A percentile compares a stretch with the other conserved stretches of the same genome.
These are phyloP conservation scores for Schizophyllum commune DNA, from an alignment of 1,284 basidiomycete species.

Conservation along the genomic window DNA sequence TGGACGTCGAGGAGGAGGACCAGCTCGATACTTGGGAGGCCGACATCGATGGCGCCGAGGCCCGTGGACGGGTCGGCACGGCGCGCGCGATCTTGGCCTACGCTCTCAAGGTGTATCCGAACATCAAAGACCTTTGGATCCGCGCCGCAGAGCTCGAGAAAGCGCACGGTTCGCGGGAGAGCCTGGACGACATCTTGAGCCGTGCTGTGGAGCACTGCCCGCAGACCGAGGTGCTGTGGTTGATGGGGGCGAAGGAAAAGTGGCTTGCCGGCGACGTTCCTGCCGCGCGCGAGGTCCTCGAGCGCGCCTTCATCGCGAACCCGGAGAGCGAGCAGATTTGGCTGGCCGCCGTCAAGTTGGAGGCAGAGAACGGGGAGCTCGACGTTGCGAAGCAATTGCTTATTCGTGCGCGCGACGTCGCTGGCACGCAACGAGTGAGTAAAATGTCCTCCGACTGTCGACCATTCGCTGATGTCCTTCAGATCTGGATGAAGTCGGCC, in stretches of 20 bases:
- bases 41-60: constrained; percentile 81
- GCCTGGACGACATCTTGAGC: constrained; percentile 76
- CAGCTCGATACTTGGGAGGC: constrained; percentile 84
- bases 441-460: neutral
- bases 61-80: constrained; percentile 71
- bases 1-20: constrained; percentile 95
- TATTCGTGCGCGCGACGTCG: constrained; percentile 81
- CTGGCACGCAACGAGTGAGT: constrained; percentile 82
- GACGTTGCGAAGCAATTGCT: constrained; percentile 82
- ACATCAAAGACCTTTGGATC: constrained; percentile 78
- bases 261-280: constrained; percentile 86
- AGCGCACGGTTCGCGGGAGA: constrained; percentile 76
- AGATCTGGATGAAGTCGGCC: constrained; percentile 99
- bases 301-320: constrained; percentile 89
- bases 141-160: constrained; percentile 91
- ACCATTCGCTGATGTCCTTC: constrained; percentile 6
- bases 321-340: constrained; percentile 96
- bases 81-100: constrained; percentile 87
- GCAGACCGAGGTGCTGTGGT: constrained; percentile 92
- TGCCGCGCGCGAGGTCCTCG: constrained; percentile 81
- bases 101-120: constrained; percentile 87
- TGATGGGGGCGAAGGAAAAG: constrained; percentile 95
- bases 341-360: constrained; percentile 94
- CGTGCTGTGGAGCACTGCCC: constrained; percentile 87
- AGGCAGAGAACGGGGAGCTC: constrained; percentile 88